Evolutionary conservation across 139 green algal species (phyloP).

Genomic region (Zygnema circumcarinatum): DNA sequence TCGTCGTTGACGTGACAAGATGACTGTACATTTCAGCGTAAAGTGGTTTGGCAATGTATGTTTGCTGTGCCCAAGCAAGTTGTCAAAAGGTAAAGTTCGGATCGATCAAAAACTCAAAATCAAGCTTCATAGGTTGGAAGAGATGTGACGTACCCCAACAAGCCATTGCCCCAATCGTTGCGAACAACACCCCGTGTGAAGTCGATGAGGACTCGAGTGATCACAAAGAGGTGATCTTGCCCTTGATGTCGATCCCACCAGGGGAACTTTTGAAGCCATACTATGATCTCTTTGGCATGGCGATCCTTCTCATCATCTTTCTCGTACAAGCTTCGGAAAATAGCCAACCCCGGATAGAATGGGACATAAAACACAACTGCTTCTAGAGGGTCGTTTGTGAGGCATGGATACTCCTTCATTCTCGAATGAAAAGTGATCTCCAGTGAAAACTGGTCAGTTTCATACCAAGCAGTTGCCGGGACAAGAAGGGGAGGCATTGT

Average conservation of each 20-base stretch:
- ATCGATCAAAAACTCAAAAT: too few relatives aligned
- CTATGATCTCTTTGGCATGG: not conserved
- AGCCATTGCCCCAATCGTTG: not conserved
- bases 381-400: not conserved
- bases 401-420: constrained; percentile 26
- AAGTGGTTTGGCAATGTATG: too few relatives aligned
- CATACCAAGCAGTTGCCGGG: constrained; percentile 8
- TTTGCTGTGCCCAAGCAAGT: too few relatives aligned
- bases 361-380: constrained; percentile 25
- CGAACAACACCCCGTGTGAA: not conserved
- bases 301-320: not conserved
- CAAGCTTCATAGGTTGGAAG: too few relatives aligned
- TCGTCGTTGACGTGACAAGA: too few relatives aligned
- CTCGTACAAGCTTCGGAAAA: not conserved
- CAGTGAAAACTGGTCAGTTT: constrained; percentile 33
- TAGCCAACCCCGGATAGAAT: constrained; percentile 11
- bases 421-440: constrained; percentile 10
- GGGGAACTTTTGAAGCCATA: not conserved
- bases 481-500: not conserved
- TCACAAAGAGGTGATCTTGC: constrained; percentile 14
- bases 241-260: constrained; percentile 23
- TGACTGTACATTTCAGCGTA: too few relatives aligned
- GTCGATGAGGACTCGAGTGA: constrained; percentile 10
- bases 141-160: constrained; percentile 13
- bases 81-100: too few relatives aligned